Base-by-base conservation (phyloP, 352 stramenopile species). In the Phytophthora sansomeana region DNA sequence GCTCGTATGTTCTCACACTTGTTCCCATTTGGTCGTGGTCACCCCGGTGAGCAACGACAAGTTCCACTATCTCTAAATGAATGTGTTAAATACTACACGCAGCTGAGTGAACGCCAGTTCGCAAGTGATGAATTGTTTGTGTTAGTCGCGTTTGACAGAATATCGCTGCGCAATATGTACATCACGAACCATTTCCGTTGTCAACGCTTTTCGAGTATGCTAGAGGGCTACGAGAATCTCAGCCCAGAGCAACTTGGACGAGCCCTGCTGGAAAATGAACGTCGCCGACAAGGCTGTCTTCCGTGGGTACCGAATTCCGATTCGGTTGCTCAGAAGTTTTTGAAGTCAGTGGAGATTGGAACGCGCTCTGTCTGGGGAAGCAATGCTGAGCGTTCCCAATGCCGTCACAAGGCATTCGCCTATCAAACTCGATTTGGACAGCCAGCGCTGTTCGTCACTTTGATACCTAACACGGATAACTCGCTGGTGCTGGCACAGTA, bases 41-140 rank as follows among this genome's bases (percentile, higher is more conserved):
- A 64, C 16, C 57, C 57, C 5, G 46, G 46, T 11, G 57, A 64
- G 21, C 1, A 16, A 13, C 43, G 49, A 24, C 41, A 24, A 5
- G 26, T 58, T 46, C 13, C 10, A 36, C 9, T 61, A n/a, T 51
- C 41, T 5, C 14, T 55, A n/a, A 29, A 67, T 24, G 50, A 36
- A 39, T 68, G 60, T 32, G 38, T 62, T 10, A 49, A 59, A 16
- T 29, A 62, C 24, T 68, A 68, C 16, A 24, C 19, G 6, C 30
- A 48, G 35, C 44, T 62, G 3, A 68, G 60, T 14, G 19, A 14
- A 8, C 60, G 60, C 0, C 42, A 47, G 14, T 68, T 68, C 52
- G 60, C 51, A 9, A 43, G 62, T 17, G 42, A 68, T 42, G 50
- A 61, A 28, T 26, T 61, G 4, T 68, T 68, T 41, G 21, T 26